Conservation (phyloP, 148 eudicot species). For the Suaeda aralocaspica region DNA sequence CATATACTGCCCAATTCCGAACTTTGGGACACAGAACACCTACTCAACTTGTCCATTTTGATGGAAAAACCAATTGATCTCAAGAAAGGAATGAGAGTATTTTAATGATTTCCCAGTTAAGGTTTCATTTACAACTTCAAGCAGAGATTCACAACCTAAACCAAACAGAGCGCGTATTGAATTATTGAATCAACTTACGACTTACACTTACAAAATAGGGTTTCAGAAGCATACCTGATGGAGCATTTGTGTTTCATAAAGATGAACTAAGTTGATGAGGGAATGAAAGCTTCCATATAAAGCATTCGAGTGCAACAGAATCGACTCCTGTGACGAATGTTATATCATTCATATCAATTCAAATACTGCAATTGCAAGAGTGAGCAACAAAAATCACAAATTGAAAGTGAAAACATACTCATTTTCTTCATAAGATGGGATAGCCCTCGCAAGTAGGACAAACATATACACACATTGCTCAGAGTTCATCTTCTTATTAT, state of each 20-base stretch:
- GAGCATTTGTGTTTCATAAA: conserved; percentile 49
- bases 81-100: conserved; percentile 57
- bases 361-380: too few species aligned
- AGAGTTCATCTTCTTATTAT: conserved; percentile 34
- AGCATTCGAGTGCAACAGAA: conserved; percentile 36
- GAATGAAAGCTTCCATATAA: conserved; percentile 62
- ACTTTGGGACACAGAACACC: conserved; percentile 24
- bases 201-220: neutral
- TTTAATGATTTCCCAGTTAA: conserved; percentile 60
- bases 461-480: conserved; percentile 40
- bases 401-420: too few species aligned
- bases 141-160: conserved; percentile 56
- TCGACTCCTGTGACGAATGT: conserved; percentile 45
- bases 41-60: conserved; percentile 62
- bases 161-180: conserved; percentile 15
- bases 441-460: conserved; percentile 54
- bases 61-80: conserved; percentile 59
- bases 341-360: too few species aligned
- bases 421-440: conserved; percentile 68
- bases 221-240: conserved; percentile 49
- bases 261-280: conserved; percentile 48
- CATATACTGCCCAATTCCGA: conserved; percentile 13
- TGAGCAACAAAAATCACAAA: too few species aligned
- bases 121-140: conserved; percentile 57
- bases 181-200: too few species aligned